phyloP scores from a whole-genome alignment of 441 rosid species.

The Eutrema salsugineum region DNA sequence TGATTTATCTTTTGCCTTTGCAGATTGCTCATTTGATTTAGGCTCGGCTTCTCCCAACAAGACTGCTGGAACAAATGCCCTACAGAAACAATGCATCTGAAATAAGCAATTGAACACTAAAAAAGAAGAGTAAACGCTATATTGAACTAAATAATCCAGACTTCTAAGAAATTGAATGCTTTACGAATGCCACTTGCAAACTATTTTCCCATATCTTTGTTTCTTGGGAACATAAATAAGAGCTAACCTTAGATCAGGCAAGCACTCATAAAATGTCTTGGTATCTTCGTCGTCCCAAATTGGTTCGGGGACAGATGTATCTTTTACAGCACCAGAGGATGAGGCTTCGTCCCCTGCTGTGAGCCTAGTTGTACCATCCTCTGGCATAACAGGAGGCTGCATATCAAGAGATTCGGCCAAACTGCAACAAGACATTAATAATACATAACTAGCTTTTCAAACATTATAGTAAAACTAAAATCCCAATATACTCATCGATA shows the following conservation, averaged over 20 bases:
- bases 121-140: neutral
- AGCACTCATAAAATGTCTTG: constrained; percentile 90
- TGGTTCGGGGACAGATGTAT: constrained; percentile 70
- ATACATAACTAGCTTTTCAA: neutral
- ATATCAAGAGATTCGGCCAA: constrained; percentile 97
- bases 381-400: constrained; percentile 99
- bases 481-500: neutral
- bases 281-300: constrained; percentile 99
- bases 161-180: neutral
- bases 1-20: constrained; percentile 67
- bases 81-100: constrained; percentile 31
- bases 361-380: constrained; percentile 96
- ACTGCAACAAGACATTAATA: constrained; percentile 38
- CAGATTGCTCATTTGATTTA: constrained; percentile 74
- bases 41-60: constrained; percentile 91
- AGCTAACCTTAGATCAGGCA: constrained; percentile 96
- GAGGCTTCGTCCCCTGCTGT: constrained; percentile 83
- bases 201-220: constrained; percentile 6
- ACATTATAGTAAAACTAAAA: no score
- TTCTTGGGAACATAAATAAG: constrained; percentile 10
- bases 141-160: constrained; percentile 16
- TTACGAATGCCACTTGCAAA: constrained; percentile 2
- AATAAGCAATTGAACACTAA: neutral
- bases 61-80: constrained; percentile 99
- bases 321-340: constrained; percentile 74